Evolutionary conservation across 2,329 filamentous ascomycete species (phyloP), one percentile per base, ranked within the genome.

Genomic region (Botryotinia narcissicola): DNA sequence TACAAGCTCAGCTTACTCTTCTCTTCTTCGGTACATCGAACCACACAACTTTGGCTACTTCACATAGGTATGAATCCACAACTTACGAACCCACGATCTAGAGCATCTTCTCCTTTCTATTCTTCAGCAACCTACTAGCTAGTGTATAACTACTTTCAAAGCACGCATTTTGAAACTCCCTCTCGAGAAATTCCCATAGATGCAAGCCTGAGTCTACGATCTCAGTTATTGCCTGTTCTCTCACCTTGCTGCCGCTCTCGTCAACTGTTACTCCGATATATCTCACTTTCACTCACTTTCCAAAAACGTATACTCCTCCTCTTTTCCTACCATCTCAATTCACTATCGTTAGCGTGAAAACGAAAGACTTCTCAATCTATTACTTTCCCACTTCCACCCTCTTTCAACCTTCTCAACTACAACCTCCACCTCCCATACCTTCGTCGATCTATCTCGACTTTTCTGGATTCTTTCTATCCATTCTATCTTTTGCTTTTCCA

Each of bases 301-400:
- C 22, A 51, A 16, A 57, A 59, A 4, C 16, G 14, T 12, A 16
- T 25, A 32, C 37, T 4, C 16, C 61, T 71, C 69, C 20, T 4
- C 3, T 22, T 42, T 37, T 5, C 7, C 4, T 25, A 25, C 22
- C 59, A 18, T 32, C 37, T 42, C 16, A 40, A 72, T 72, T 68
- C 70, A 72, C 70, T 72, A 48, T 16, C 22, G 22, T 48, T 59
- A 40, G 35, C 6, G n/a, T 40, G 40, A 25, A 68, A 68, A 3
- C 6, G 48, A 0, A 29, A n/a, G 37, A 22, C 37, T 20, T 42
- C 25, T 42, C 14, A 29, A 35, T 42, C 48, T 44, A 57, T 18
- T 35, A 37, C 10, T 20, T 54, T 72, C 29, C 37, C 44, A 46
- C 57, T 63, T 63, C 44, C 32, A 37, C 37, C 10, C 4, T 70